Evolutionary conservation across 2,329 filamentous ascomycete genomes (phyloP), one percentile per base, ranked within the genome.

Genomic region (Phialophora verrucosa): DNA sequence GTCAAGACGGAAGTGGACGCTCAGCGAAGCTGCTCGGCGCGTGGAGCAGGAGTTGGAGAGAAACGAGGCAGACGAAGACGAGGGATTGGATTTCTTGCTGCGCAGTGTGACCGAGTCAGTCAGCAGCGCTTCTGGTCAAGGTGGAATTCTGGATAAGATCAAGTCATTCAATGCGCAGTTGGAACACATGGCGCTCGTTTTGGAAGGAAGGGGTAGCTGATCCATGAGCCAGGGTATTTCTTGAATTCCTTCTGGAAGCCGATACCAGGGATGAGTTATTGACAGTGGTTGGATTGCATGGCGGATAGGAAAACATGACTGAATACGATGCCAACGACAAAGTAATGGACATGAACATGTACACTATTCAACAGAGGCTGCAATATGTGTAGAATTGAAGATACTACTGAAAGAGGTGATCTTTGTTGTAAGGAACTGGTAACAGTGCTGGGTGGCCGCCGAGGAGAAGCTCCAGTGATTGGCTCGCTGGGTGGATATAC

Each of bases 101-200:
- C 79, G 79, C 55, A 78, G 71, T 17, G 75, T 81, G 14, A 78
- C 78, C 23, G 75, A 77, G 54, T 74, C 77, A 47, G 79, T 81
- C 31, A 82, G 80, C 70, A 76, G 75, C 44, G 71, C 68, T 0
- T 78, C 76, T 8, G 76, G 77, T 25, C 76, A 78, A 14, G 80
- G 80, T 4, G 80, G 80, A 20, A 69, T 82, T 6, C 68, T 82
- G 59, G 73, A 76, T 54, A 79, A 77, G 63, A 76, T 82, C 35
- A 77, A 75, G 58, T 69, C 70, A 2, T 82, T 82, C 69, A 82
- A 82, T 70, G 74, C 74, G 31, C 77, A 79, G 69, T 74, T 82
- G 23, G 80, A 82, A 67, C 72, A 67, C 53, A 73, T 77, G 50
- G 76, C 69, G 51, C 42, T 56, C 23, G 32, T 66, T 29, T 29